A percentile compares a stretch with the other conserved stretches of the same genome.
phyloP scores from a whole-genome alignment of 345 rosid species.

The Salix viminalis region DNA sequence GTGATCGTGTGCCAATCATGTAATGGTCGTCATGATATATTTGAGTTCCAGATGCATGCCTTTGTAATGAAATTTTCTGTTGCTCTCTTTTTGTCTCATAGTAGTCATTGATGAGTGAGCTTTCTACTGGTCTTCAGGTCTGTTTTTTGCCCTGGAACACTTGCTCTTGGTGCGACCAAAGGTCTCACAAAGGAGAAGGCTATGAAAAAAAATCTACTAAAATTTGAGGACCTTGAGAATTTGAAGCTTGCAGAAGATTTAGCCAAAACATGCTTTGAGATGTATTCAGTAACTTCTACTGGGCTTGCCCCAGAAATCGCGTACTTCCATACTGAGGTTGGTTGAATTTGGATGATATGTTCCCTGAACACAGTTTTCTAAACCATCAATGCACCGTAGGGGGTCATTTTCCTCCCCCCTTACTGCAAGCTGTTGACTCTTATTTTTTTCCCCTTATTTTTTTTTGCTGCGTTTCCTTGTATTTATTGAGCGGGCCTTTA shows the following conservation, averaged over 20 bases:
- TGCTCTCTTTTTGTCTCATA: neutral
- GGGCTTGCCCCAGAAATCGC: constrained; percentile 98
- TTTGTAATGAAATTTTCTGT: neutral
- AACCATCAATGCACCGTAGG: neutral
- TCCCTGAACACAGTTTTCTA: constrained; percentile 1
- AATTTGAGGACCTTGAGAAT: constrained; percentile 85
- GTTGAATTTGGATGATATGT: constrained; percentile 11
- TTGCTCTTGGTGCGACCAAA: constrained; percentile 96
- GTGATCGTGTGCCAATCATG: neutral
- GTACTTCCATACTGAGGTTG: constrained; percentile 84
- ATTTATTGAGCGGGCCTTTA: neutral
- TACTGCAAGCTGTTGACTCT: neutral
- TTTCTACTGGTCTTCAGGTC: constrained; percentile 43
- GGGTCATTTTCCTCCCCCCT: neutral
- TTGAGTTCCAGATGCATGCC: neutral
- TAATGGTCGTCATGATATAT: neutral
- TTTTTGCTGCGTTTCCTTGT: constrained; percentile 5
- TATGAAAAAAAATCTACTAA: constrained; percentile 67
- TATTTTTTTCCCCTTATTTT: neutral
- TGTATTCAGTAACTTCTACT: constrained; percentile 90
- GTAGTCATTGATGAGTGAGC: constrained; percentile 3
- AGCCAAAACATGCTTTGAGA: constrained; percentile 87
- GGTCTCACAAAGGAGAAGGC: constrained; percentile 80
- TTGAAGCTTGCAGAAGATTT: constrained; percentile 93
- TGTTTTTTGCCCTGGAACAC: constrained; percentile 92